Evolutionary conservation across 2,329 filamentous ascomycete genomes (phyloP).

Genomic region (Xylariaceae sp.): DNA sequence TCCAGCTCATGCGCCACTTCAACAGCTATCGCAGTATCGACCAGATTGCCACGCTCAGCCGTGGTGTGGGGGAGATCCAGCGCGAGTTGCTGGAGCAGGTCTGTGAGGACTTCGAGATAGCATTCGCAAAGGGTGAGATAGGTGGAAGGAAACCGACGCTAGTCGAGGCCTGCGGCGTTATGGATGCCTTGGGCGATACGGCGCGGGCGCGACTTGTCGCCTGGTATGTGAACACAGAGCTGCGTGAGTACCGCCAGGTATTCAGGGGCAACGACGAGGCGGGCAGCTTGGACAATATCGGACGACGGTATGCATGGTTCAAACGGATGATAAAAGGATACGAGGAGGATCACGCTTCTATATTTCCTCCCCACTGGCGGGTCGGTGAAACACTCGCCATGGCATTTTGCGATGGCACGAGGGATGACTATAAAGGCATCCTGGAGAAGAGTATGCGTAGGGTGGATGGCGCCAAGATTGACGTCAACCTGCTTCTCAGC

Average conservation of each 20-base stretch:
- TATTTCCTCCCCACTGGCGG: slow-evolving; percentile 88
- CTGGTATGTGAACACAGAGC: slow-evolving; percentile 98
- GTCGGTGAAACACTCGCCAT: slow-evolving; percentile 90
- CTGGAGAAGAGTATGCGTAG: slow-evolving; percentile 85
- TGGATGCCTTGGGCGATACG: slow-evolving; percentile 91
- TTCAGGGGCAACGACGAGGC: slow-evolving; percentile 97
- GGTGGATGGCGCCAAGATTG: slow-evolving; percentile 77
- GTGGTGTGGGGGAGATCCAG: slow-evolving; percentile 92
- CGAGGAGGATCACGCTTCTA: slow-evolving; percentile 86
- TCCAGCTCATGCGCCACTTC: slow-evolving; percentile 98
- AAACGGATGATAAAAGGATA: slow-evolving; percentile 94
- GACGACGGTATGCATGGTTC: slow-evolving; percentile 94
- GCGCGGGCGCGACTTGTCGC: slow-evolving; percentile 83
- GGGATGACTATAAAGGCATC: slow-evolving; percentile 94
- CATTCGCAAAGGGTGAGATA: slow-evolving; percentile 89
- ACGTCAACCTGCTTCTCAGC: slow-evolving; percentile 86
- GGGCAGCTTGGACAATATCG: slow-evolving; percentile 94
- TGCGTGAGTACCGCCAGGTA: slow-evolving; percentile 93
- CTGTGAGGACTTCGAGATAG: slow-evolving; percentile 98
- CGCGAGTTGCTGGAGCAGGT: slow-evolving; percentile 93
- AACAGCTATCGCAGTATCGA: slow-evolving; percentile 98
- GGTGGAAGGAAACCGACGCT: slow-evolving; percentile 72
- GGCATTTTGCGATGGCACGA: slow-evolving; percentile 92
- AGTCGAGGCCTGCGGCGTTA: slow-evolving; percentile 87
- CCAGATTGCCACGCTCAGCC: slow-evolving; percentile 91